Evolutionary conservation across 1,139 yeast species (phyloP).

Genomic region (Casaregolazyma lundiana): DNA sequence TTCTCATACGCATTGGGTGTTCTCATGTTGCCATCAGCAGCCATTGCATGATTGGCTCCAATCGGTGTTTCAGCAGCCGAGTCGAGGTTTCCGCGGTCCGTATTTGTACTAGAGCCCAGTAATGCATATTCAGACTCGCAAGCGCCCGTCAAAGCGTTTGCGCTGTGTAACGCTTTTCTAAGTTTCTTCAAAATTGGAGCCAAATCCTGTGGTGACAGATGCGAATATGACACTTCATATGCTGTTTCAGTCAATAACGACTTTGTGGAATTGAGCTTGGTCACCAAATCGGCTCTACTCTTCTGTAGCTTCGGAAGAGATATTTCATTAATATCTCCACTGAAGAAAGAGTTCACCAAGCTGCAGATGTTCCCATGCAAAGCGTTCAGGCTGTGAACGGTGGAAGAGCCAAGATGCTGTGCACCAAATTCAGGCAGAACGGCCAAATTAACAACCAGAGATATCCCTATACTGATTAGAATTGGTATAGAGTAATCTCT

Average conservation of each 20-base stretch:
- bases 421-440: constrained; percentile 51
- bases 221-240: constrained; percentile 46
- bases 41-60: background rate
- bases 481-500: constrained; percentile 41
- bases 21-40: background rate
- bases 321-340: constrained; percentile 17
- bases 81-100: background rate
- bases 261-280: constrained; percentile 35
- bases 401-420: constrained; percentile 42
- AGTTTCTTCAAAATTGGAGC: constrained; percentile 36
- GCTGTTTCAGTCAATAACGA: constrained; percentile 43
- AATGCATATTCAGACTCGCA: constrained; percentile 44
- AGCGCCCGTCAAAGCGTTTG: constrained; percentile 44
- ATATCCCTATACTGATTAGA: constrained; percentile 41
- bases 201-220: constrained; percentile 41
- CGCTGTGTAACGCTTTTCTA: constrained; percentile 33
- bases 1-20: background rate
- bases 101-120: constrained; percentile 22
- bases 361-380: constrained; percentile 38
- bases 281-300: constrained; percentile 30
- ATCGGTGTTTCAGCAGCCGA: background rate
- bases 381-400: constrained; percentile 38
- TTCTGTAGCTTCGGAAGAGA: constrained; percentile 17
- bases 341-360: constrained; percentile 38
- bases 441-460: constrained; percentile 39